Percentiles rank a stretch among this genome's conserved stretches.
Evolutionary conservation across 129 eudicot genomes (phyloP).

Genomic region (carrot (Daucus carota)): DNA sequence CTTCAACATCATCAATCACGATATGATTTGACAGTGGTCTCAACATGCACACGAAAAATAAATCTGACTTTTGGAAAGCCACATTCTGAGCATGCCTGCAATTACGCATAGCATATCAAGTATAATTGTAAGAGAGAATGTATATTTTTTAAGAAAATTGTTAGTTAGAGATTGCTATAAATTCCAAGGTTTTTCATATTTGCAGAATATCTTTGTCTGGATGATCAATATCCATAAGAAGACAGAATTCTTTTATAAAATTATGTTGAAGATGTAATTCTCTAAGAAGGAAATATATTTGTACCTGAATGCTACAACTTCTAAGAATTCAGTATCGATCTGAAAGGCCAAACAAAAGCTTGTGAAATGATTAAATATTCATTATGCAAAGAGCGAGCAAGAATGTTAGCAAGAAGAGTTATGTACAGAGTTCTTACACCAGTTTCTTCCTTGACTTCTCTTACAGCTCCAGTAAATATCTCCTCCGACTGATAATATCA

Average conservation of each 20-base stretch:
- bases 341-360: conserved; percentile 20
- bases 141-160: background rate
- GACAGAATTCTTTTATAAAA: background rate
- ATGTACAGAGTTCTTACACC: conserved; percentile 48
- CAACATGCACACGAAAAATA: conserved; percentile 80
- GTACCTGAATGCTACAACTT: conserved; percentile 86
- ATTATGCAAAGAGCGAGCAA: background rate
- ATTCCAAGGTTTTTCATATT: background rate
- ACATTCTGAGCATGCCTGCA: conserved; percentile 80
- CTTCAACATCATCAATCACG: conserved; percentile 67
- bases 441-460: conserved; percentile 91
- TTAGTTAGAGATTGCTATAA: background rate
- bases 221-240: background rate
- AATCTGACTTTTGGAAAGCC: conserved; percentile 84
- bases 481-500: conserved; percentile 57
- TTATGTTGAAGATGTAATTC: background rate
- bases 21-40: conserved; percentile 54
- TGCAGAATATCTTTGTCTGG: background rate
- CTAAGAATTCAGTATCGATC: conserved; percentile 33
- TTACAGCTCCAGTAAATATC: conserved; percentile 68
- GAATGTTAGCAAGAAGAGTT: background rate
- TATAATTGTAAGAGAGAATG: background rate
- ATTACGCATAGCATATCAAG: background rate
- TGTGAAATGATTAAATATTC: background rate
- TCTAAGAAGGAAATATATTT: background rate